These are phyloP conservation scores for Dryas alaskensis DNA, from an alignment of 306 rosid genomes.

Conservation along the genomic window DNA sequence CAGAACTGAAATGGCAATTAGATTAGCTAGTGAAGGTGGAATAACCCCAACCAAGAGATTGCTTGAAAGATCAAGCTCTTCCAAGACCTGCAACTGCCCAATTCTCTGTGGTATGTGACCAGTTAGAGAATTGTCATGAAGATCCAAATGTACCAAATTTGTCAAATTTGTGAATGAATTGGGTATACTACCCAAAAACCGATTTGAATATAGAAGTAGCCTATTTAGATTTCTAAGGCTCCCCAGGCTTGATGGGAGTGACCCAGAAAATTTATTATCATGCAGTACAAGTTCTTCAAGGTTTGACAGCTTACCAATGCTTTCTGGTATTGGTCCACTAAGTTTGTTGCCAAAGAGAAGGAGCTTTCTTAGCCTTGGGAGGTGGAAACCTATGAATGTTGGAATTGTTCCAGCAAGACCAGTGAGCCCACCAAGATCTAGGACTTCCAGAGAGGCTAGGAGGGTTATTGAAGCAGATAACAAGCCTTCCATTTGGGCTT, in stretches of 20 bases:
- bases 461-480: constrained; percentile 55
- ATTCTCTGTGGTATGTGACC: constrained; percentile 43
- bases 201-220: constrained; percentile 43
- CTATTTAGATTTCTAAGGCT: constrained; percentile 35
- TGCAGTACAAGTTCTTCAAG: constrained; percentile 54
- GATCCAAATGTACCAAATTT: constrained; percentile 44
- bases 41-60: constrained; percentile 48
- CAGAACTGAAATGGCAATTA: constrained; percentile 46
- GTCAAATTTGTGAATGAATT: constrained; percentile 44
- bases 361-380: constrained; percentile 52
- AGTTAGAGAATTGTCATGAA: constrained; percentile 39
- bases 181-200: constrained; percentile 46
- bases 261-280: constrained; percentile 52
- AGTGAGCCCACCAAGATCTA: constrained; percentile 56
- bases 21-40: constrained; percentile 48
- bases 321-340: constrained; percentile 59
- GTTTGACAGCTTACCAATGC: constrained; percentile 52
- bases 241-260: constrained; percentile 55
- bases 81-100: constrained; percentile 43
- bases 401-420: constrained; percentile 62
- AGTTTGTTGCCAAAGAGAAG: constrained; percentile 55
- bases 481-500: constrained; percentile 53
- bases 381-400: constrained; percentile 37
- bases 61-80: constrained; percentile 59
- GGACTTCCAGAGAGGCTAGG: constrained; percentile 50